Base-by-base conservation (phyloP, 352 stramenopile genomes). In the Globisporangium cylindrosporum region DNA sequence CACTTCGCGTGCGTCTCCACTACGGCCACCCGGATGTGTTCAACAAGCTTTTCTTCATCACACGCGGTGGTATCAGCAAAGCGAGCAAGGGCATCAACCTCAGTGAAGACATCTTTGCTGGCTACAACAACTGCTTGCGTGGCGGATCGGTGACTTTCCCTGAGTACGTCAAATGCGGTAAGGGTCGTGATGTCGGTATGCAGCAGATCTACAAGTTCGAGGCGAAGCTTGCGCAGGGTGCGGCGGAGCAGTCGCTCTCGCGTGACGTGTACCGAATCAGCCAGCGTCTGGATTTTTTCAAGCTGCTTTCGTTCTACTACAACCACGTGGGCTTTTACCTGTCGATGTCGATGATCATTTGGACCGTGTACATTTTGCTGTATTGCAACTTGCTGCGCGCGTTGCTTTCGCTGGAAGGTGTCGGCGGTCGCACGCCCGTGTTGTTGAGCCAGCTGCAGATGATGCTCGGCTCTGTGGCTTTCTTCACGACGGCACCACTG, bases 131-230 rank as follows among this genome's bases (percentile, higher is more conserved):
- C 74, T 97, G 95, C 43, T 93, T 99, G 66, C 95, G 98, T 63
- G 98, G 97, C 55, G 97, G 97, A 22, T 92, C 92, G 10, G 97
- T 99, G 20, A 90, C 90, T 2, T 99, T 99, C 86, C 97, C 97
- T n/a, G 98, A 99, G 80, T 99, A 99, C 75, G 88, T 98, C 56
- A 98, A 99, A 81, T 97, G 98, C 54, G 98, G 98, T 60, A 99
- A 99, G 76, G 98, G 98, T 43, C 94, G 98, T 60, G 98, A 99
- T 91, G 98, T 99, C 29, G 98, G 98, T 51, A 99, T 99, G 96
- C 98, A 98, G 73, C 98, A 99, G 75, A 99, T 99, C 70, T 99
- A 99, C 87, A 99, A 99, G 80, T 99, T 99, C 68, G 98, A 99
- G 78, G 97, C 98, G 1, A 99, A 99, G 71, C 81, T 98, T 10